These are phyloP conservation scores for Russula lepida DNA, from an alignment of 768 basidiomycete genomes.

Conservation along the genomic window DNA sequence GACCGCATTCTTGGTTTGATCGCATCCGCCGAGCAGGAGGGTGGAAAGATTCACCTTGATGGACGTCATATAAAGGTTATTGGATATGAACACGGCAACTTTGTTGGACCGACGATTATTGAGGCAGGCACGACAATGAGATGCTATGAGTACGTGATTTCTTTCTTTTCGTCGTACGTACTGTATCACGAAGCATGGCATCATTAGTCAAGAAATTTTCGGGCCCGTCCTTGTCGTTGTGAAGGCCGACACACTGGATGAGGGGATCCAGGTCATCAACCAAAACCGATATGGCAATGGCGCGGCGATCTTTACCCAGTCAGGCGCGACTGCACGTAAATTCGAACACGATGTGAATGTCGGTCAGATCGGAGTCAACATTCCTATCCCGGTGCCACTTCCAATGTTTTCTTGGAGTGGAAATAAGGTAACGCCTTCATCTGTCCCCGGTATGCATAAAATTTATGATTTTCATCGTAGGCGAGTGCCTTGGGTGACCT, in stretches of 20 bases:
- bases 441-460: background rate
- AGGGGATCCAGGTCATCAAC: slow-evolving; percentile 86
- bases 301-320: slow-evolving; percentile 92
- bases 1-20: slow-evolving; percentile 68
- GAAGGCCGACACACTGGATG: slow-evolving; percentile 75
- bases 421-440: slow-evolving; percentile 51
- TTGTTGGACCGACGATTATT: slow-evolving; percentile 87
- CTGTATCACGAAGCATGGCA: slow-evolving; percentile 3
- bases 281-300: slow-evolving; percentile 89
- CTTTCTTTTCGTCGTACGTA: background rate
- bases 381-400: slow-evolving; percentile 85
- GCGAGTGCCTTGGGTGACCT: slow-evolving; percentile 78
- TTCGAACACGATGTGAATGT: slow-evolving; percentile 85
- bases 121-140: slow-evolving; percentile 77
- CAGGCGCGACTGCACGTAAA: slow-evolving; percentile 88
- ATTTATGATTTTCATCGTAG: slow-evolving; percentile 25
- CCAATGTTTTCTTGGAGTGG: slow-evolving; percentile 98
- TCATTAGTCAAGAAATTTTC: slow-evolving; percentile 86
- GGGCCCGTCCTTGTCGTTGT: slow-evolving; percentile 82
- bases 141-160: slow-evolving; percentile 63
- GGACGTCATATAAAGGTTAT: slow-evolving; percentile 64
- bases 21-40: slow-evolving; percentile 64
- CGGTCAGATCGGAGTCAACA: slow-evolving; percentile 90
- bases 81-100: slow-evolving; percentile 83
- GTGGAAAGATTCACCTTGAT: slow-evolving; percentile 81